These are phyloP conservation scores for Stagonosporopsis vannaccii DNA, from an alignment of 2,329 filamentous ascomycete genomes.

Conservation along the genomic window DNA sequence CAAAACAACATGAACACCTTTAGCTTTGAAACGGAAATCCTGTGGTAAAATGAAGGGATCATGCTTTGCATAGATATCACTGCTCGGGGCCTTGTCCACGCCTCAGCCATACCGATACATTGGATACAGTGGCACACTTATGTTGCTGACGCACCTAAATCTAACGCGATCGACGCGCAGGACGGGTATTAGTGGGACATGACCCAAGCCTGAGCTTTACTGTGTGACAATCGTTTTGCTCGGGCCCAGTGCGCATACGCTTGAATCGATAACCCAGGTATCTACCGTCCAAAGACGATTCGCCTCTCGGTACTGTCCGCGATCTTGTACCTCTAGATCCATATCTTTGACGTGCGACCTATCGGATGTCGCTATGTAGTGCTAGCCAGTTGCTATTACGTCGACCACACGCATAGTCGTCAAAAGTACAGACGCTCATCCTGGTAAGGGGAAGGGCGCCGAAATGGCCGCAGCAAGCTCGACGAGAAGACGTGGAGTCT, in stretches of 20 bases:
- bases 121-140: too few relatives aligned
- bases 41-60: background rate
- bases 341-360: background rate
- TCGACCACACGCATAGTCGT: conserved; percentile 12
- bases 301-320: background rate
- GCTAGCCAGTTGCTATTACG: conserved; percentile 14
- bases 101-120: background rate
- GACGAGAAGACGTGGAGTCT: conserved; percentile 10
- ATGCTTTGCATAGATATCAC: background rate
- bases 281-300: background rate
- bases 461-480: conserved; percentile 14
- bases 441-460: conserved; percentile 22
- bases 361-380: conserved; percentile 9
- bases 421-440: background rate
- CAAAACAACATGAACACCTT: background rate
- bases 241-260: background rate
- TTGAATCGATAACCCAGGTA: background rate
- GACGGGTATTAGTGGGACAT: background rate
- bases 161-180: background rate
- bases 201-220: background rate
- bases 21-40: background rate
- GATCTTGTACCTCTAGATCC: background rate
- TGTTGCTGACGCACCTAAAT: background rate
- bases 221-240: background rate
- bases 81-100: background rate